Evolutionary conservation across 306 rosid species (phyloP), one percentile per base, ranked within the genome.

Genomic region (Arachis hypogaea): DNA sequence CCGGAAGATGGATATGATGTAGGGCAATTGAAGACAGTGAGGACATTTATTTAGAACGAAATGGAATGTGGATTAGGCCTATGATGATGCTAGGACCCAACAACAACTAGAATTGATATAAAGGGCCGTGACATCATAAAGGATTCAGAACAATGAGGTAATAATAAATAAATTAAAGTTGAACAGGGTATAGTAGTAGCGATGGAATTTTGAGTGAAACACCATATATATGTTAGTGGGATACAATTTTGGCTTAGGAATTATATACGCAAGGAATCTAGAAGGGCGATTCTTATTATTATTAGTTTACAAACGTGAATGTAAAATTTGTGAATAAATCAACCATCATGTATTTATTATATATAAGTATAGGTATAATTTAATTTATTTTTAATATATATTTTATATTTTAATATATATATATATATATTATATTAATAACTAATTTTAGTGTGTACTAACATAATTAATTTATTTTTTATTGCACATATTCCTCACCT

Each of bases 11-110:
- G 28, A 22, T 22, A 22, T 22, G 28, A 22, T 22, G 28, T 22
- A 22, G 28, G 28, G 44, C 41, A 70, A 69, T 81, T 45, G 68
- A 81, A 68, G 44, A 49, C 50, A 29, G 50, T 74, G 62, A 80
- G 38, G 62, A 41, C 67, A 22, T 22, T 22, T 55, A 18, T 60
- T 62, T 59, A 68, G 3, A 42, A 57, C 14, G 58, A 73, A 70
- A 82, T 75, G 77, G 54, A 47, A 75, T 10, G 59, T 40, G 90
- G 92, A 86, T 88, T 65, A 63, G 80, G 83, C 66, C 65, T 82
- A 75, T 77, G 97, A 88, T 88, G 75, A 74, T 22, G 28, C 28
- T 22, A 22, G 86, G 88, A 85, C 73, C 80, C 86, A 83, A 79
- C 80, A 44, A 77, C 6, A 22, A 22, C 28, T 78, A 46, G 11